Evolutionary conservation across 2,329 filamentous ascomycete species (phyloP), one percentile per base, ranked within the genome.

Genomic region (Diaporthe vaccinii): DNA sequence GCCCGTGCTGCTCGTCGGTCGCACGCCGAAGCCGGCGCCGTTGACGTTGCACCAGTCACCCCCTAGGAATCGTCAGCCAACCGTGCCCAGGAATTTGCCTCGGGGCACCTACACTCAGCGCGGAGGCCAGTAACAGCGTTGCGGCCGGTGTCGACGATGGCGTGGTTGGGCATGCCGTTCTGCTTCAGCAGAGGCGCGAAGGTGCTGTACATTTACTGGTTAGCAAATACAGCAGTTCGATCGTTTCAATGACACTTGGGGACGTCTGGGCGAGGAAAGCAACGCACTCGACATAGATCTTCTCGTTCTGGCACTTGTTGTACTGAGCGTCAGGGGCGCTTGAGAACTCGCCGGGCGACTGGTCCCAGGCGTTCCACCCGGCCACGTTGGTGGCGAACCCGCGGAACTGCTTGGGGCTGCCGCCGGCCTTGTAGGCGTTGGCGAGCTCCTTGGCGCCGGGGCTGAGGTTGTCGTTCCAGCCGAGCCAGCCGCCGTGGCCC

Each of bases 21-120:
- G 88, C 28, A 83, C 83, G 76, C 92, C 92, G 76, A 93, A 93
- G 10, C 92, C 92, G 71, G 91, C 90, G 46, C 88, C 89, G 51
- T 85, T 87, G 76, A 69, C 65, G 17, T 69, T 87, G 81, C 85
- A 87, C 85, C 85, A 87, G 80, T 87, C 82, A 76, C 86, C 86
- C 85, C 65, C 65, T 69, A 2, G 49, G 3, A 28, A 22, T 2
- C 1, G 17, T 69, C n/a, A 55, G 49, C 10, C 8, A 69, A 2
- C 8, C 4, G 7, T 39, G 4, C 14, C 2, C 8, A 15, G 6
- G 6, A 0, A 7, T 31, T 31, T 17, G 17, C 3, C 3, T n/a
- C 1, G 2, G 14, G 9, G 3, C 31, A 69, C 65, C 31, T 41
- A 69, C 86, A 87, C 79, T 84, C 83, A 72, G 81, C 75, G 72